Base-by-base conservation (phyloP, 2,329 filamentous ascomycete species). In the Botryotinia narcissicola region DNA sequence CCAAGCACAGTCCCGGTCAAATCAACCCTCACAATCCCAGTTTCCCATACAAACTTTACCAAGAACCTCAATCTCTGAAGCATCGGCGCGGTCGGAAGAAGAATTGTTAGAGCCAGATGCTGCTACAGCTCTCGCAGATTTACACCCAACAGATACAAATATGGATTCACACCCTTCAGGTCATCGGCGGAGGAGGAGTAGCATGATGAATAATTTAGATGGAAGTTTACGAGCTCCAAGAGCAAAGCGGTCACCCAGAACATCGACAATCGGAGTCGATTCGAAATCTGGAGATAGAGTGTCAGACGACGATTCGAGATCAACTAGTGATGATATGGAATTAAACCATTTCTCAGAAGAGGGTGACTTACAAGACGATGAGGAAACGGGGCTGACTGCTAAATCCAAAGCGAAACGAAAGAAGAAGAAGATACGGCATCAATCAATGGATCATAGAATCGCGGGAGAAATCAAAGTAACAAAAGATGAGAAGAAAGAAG, bases 341-440 rank as follows among this genome's bases (percentile, higher is more conserved):
- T 81, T 89, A 78, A 85, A 87, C 78, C 83, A 86, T 75, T 83
- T 89, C 77, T 87, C 89, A 71, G 90, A 90, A 42, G 92, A 93
- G 77, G 92, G 93, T 77, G 92, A 92, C 64, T 82, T 93, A 42
- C 89, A 93, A 75, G 93, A 95, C 78, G 95, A 98, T 80, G 95
- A 97, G 83, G 95, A 98, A 86, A 93, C 93, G 3, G 95, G 94
- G 1, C 85, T 98, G 77, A 97, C 93, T 54, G 87, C 88, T 75
- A 88, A 90, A 79, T 92, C 95, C 79, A 89, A 89, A 81, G 87
- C 88, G 77, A 89, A 91, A 80, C 90, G 91, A 78, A 88, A 89
- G 80, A 87, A 87, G 78, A 89, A 89, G 83, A 89, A 89, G 83
- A 86, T 87, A 82, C 87, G 89, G 80, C 92, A 92, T 79, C 91